phyloP scores from a whole-genome alignment of 2,329 filamentous ascomycete genomes.

The Camillea tinctor region DNA sequence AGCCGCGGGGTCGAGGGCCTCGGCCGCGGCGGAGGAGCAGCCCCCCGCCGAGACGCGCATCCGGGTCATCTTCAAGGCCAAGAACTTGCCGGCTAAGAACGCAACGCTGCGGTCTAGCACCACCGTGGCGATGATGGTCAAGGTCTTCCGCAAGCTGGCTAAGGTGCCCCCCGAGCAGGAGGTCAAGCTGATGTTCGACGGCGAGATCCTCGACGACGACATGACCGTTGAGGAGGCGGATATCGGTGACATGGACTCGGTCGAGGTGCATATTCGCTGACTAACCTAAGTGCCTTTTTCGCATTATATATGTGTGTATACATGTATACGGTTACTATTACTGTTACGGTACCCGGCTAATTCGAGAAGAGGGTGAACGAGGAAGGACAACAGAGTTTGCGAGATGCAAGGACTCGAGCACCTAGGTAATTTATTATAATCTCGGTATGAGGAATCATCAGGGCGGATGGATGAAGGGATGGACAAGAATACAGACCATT shows the following conservation, averaged over 20 bases:
- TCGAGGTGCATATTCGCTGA: slow-evolving; percentile 70
- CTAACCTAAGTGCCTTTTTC: too few relatives aligned
- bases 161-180: slow-evolving; percentile 49
- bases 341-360: too few relatives aligned
- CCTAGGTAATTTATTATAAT: too few relatives aligned
- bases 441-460: too few relatives aligned
- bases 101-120: slow-evolving; percentile 55
- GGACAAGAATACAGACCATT: too few relatives aligned
- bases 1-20: slow-evolving; percentile 15
- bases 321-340: too few relatives aligned
- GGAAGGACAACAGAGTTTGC: too few relatives aligned
- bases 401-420: too few relatives aligned
- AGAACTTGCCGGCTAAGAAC: slow-evolving; percentile 48
- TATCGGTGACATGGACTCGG: slow-evolving; percentile 69
- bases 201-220: slow-evolving; percentile 64
- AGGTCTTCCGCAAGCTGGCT: slow-evolving; percentile 57
- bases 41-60: slow-evolving; percentile 38
- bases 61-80: slow-evolving; percentile 54
- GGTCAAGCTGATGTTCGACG: slow-evolving; percentile 71
- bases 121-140: slow-evolving; percentile 60
- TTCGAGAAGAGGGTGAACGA: too few relatives aligned
- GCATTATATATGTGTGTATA: too few relatives aligned
- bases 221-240: slow-evolving; percentile 64
- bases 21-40: slow-evolving; percentile 16
- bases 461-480: too few relatives aligned